phyloP scores from a whole-genome alignment of 305 asterid species.

The Lippia alba region DNA sequence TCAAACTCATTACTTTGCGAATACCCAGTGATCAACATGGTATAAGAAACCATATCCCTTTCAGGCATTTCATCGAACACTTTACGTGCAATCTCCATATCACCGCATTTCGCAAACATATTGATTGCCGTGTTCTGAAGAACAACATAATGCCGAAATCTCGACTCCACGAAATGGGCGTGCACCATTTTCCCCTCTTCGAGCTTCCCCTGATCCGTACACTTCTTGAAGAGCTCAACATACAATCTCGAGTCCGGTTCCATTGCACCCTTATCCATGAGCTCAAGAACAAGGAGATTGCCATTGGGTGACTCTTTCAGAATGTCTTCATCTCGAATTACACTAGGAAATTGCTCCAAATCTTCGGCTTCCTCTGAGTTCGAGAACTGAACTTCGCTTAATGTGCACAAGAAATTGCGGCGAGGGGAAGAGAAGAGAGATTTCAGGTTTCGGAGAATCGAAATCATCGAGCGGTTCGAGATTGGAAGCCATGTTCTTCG shows the following conservation, averaged over 20 bases:
- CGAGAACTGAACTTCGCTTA: constrained; percentile 33
- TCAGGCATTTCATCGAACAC: constrained; percentile 78
- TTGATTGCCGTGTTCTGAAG: constrained; percentile 55
- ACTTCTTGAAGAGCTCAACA: constrained; percentile 61
- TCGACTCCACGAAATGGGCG: constrained; percentile 56
- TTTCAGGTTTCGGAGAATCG: constrained; percentile 20
- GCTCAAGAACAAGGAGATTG: constrained; percentile 63
- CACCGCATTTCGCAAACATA: constrained; percentile 71
- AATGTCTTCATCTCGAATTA: constrained; percentile 60
- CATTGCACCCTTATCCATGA: constrained; percentile 61
- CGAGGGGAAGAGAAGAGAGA: constrained; percentile 24
- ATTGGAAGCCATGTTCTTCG: constrained; percentile 2
- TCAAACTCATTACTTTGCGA: constrained; percentile 54
- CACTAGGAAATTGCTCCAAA: constrained; percentile 40
- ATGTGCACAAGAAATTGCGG: constrained; percentile 39
- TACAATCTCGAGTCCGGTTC: constrained; percentile 60
- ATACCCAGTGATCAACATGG: constrained; percentile 76
- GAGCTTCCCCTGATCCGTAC: constrained; percentile 57
- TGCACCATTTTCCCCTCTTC: constrained; percentile 65
- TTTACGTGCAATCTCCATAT: constrained; percentile 61
- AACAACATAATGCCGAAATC: constrained; percentile 45
- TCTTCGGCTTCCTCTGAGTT: constrained; percentile 31
- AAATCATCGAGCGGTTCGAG: constrained; percentile 19
- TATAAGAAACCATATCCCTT: constrained; percentile 85
- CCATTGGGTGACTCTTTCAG: constrained; percentile 57